Evolutionary conservation across 2,329 filamentous ascomycete genomes (phyloP), one percentile per base, ranked within the genome.

Genomic region (Rhexocercosporidium sp.): DNA sequence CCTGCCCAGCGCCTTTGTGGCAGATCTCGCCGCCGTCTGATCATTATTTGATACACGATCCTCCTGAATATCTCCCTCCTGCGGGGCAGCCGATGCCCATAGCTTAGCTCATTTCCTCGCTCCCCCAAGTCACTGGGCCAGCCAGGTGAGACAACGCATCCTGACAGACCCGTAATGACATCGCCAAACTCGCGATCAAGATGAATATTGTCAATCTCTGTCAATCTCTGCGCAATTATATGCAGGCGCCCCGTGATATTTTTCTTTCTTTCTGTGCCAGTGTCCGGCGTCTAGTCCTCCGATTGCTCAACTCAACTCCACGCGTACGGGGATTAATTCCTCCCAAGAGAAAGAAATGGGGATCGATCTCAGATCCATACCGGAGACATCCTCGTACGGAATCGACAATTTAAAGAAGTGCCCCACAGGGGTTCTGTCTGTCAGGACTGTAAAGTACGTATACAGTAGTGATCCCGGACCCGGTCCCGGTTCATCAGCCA

Each of bases 81-180:
- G 54, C 66, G 66, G 66, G 66, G 66, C 62, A 68, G 54, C 61
- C 62, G 54, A 66, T 56, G 66, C 63, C 62, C 63, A 66, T 46
- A 63, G 62, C 66, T 65, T 46, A 63, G 62, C 66, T 65, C 59
- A 68, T 57, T 47, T 62, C 29, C 51, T 54, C 16, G 25, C 49
- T 18, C 29, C 27, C 51, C 20, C 53, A 34, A 14, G 12, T 12
- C 12, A 4, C 6, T n/a, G 18, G 39, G 39, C 18, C 41, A 34
- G 11, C 60, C 54, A 41, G 29, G 56, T 61, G 62, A 59, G 65
- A 61, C 57, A 61, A 20, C 39, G 22, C 31, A 53, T 49, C 6
- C 46, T 34, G 54, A 7, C 34, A 37, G 34, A 37, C 29, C 65
- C 65, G 47, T 39, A 31, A 64, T 63, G 53, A 64, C 53, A 37